phyloP scores from a whole-genome alignment of 75 land plant species.

The Pinus taeda region DNA sequence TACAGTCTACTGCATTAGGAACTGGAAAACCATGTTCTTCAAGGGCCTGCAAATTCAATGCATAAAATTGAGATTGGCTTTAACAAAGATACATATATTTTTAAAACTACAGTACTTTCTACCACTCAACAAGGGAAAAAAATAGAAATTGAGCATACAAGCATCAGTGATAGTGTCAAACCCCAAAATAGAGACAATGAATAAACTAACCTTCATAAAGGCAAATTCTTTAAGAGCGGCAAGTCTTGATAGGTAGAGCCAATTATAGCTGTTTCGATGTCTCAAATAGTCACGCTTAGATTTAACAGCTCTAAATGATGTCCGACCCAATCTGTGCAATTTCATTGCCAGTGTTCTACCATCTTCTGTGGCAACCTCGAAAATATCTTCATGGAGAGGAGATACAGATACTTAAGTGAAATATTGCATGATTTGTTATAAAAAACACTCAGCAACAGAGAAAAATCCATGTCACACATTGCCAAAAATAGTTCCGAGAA shows the following conservation, averaged over 20 bases:
- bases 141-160: neutral
- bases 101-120: neutral
- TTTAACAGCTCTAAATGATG: conserved; percentile 96
- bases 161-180: neutral
- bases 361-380: conserved; percentile 95
- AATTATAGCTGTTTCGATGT: conserved; percentile 87
- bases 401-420: neutral
- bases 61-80: neutral
- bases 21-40: conserved; percentile 97
- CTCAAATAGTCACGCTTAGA: conserved; percentile 94
- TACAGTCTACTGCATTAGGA: conserved; percentile 96
- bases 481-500: neutral
- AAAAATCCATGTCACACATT: neutral
- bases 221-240: conserved; percentile 98
- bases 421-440: neutral
- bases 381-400: conserved; percentile 63
- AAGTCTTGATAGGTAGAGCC: conserved; percentile 98
- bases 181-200: neutral
- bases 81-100: neutral
- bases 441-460: neutral
- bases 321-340: conserved; percentile 89
- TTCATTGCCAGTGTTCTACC: conserved; percentile 83
- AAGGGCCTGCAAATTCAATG: conserved; percentile 61
- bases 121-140: neutral
- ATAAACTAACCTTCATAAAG: conserved; percentile 87